Percentiles rank a stretch among this genome's conserved stretches.
These are phyloP conservation scores for Lactarius akahatsu DNA, from an alignment of 768 basidiomycete genomes.

Conservation along the genomic window DNA sequence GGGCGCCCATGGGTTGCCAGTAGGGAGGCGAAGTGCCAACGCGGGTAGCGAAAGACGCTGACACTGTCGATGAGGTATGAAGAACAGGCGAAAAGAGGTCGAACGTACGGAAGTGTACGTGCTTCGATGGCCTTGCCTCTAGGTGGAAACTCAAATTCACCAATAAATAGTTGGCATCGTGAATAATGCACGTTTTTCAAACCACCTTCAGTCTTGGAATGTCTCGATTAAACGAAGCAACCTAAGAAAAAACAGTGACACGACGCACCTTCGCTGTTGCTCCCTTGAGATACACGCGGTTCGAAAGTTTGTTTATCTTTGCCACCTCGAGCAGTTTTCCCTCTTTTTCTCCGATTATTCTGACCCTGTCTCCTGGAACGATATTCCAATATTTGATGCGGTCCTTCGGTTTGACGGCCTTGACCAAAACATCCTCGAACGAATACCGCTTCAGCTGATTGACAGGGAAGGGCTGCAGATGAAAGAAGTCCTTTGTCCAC, in stretches of 20 bases:
- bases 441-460: conserved; percentile 47
- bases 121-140: conserved; percentile 32
- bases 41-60: conserved; percentile 80
- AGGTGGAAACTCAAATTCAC: conserved; percentile 60
- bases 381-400: conserved; percentile 87
- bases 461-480: conserved; percentile 61
- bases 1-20: conserved; percentile 55
- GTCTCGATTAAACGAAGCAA: conserved; percentile 4
- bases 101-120: conserved; percentile 34
- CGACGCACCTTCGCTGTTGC: conserved; percentile 41
- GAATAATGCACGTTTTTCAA: conserved; percentile 56
- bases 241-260: background rate
- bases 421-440: conserved; percentile 44
- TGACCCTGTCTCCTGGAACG: conserved; percentile 79
- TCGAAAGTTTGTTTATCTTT: conserved; percentile 70
- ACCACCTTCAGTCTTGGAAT: conserved; percentile 32
- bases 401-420: conserved; percentile 60
- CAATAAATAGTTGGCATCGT: conserved; percentile 74
- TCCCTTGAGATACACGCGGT: conserved; percentile 59
- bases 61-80: conserved; percentile 6
- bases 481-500: conserved; percentile 66
- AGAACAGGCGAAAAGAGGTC: background rate
- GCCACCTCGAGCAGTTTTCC: conserved; percentile 66
- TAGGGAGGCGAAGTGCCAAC: conserved; percentile 57
- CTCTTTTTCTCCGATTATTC: conserved; percentile 62